Evolutionary conservation across 345 rosid species (phyloP).

Genomic region (Boechera retrofracta): DNA sequence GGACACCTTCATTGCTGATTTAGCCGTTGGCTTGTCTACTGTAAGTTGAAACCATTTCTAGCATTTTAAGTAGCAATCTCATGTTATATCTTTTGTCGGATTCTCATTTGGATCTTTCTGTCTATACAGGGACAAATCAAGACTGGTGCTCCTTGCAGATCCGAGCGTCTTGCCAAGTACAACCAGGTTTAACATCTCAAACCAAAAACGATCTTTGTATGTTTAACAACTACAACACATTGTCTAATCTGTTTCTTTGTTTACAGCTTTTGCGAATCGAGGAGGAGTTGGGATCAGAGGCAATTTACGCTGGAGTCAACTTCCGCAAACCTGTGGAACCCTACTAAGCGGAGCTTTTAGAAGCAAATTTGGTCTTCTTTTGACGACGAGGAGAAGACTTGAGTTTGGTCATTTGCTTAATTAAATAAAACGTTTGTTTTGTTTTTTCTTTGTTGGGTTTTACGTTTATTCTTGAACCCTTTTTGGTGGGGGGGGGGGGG

Average conservation of each 20-base stretch:
- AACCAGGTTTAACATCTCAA: slow-evolving; percentile 65
- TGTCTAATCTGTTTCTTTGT: slow-evolving; percentile 10
- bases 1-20: slow-evolving; percentile 96
- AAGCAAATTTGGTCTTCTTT: slow-evolving; percentile 13
- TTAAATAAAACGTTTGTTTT: slow-evolving; percentile 29
- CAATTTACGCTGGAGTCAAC: slow-evolving; percentile 80
- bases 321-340: slow-evolving; percentile 93
- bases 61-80: not conserved
- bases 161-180: slow-evolving; percentile 95
- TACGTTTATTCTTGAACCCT: not conserved
- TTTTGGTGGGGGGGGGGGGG: slow-evolving; percentile 3
- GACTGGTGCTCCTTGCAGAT: slow-evolving; percentile 98
- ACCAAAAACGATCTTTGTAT: not conserved
- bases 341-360: slow-evolving; percentile 51
- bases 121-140: slow-evolving; percentile 88
- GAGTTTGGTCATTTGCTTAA: slow-evolving; percentile 29
- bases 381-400: slow-evolving; percentile 16
- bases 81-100: too few species aligned
- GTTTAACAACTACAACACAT: not conserved
- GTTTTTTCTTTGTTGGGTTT: slow-evolving; percentile 13
- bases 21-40: slow-evolving; percentile 92
- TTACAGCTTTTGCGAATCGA: slow-evolving; percentile 84
- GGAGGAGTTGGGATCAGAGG: slow-evolving; percentile 88
- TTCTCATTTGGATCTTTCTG: slow-evolving; percentile 7
- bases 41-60: slow-evolving; percentile 45